Evolutionary conservation across 2,329 filamentous ascomycete species (phyloP).

Genomic region (Tolypocladium capitatum): DNA sequence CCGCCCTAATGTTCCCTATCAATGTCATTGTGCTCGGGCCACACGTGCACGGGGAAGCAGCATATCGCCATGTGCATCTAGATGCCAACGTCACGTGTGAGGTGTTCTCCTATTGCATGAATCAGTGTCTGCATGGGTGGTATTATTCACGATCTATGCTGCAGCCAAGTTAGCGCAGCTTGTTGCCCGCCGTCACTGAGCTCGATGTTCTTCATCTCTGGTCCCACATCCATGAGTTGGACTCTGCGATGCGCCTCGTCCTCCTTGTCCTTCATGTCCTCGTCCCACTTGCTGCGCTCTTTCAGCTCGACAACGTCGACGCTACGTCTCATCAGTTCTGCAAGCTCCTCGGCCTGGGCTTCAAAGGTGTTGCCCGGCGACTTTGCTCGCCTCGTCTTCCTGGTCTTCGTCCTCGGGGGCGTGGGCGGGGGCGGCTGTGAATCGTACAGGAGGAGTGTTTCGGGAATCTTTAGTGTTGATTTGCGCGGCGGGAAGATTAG

Average conservation of each 20-base stretch:
- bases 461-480: slow-evolving; percentile 36
- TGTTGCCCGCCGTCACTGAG: slow-evolving; percentile 15
- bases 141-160: slow-evolving; percentile 3
- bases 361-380: slow-evolving; percentile 27
- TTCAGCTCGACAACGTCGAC: slow-evolving; percentile 31
- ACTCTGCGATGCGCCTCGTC: slow-evolving; percentile 25
- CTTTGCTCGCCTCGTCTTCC: slow-evolving; percentile 8
- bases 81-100: neutral
- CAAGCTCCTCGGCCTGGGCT: slow-evolving; percentile 34
- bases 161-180: slow-evolving; percentile 18
- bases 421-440: slow-evolving; percentile 10
- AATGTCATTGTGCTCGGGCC: neutral
- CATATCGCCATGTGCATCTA: neutral
- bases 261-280: slow-evolving; percentile 19
- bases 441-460: slow-evolving; percentile 34
- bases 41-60: neutral
- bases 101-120: neutral
- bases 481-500: slow-evolving; percentile 33
- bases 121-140: too few relatives aligned
- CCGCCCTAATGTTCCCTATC: neutral
- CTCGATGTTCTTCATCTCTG: slow-evolving; percentile 12
- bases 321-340: slow-evolving; percentile 33
- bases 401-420: neutral
- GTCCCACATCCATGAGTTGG: slow-evolving; percentile 22
- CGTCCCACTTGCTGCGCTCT: slow-evolving; percentile 27